These are phyloP conservation scores for Tremellales sp. DNA, from an alignment of 1,284 basidiomycete genomes.

Conservation along the genomic window DNA sequence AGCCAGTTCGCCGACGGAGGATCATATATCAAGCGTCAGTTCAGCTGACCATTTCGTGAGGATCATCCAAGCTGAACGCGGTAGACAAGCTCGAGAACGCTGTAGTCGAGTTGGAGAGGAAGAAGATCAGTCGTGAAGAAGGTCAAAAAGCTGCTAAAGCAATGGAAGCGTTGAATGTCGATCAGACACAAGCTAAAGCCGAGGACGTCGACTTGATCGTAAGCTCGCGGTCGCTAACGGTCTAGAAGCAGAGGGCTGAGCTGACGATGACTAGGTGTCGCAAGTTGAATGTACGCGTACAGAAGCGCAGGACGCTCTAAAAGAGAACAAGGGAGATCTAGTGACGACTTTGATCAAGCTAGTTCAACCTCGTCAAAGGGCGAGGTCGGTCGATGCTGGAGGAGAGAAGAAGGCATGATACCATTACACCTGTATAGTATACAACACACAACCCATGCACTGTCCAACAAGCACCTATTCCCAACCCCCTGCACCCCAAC, in stretches of 20 bases:
- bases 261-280: slow-evolving; percentile 17
- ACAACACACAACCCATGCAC: no score
- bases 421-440: no score
- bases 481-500: not conserved
- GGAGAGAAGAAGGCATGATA: slow-evolving; percentile 10
- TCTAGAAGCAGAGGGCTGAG: not conserved
- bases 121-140: slow-evolving; percentile 37
- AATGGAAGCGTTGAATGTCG: slow-evolving; percentile 35
- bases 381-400: slow-evolving; percentile 21
- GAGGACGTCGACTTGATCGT: slow-evolving; percentile 41
- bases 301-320: slow-evolving; percentile 31
- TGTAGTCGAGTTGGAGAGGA: slow-evolving; percentile 34
- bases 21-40: slow-evolving; percentile 40
- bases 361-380: slow-evolving; percentile 27
- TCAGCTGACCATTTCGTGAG: not conserved
- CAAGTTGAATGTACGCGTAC: slow-evolving; percentile 32
- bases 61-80: not conserved
- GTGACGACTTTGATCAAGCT: slow-evolving; percentile 34
- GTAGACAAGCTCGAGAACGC: slow-evolving; percentile 41
- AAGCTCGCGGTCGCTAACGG: slow-evolving; percentile 9
- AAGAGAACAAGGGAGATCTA: slow-evolving; percentile 34
- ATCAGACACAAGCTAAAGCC: slow-evolving; percentile 14
- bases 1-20: slow-evolving; percentile 44
- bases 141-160: slow-evolving; percentile 38
- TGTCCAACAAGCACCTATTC: not conserved